phyloP scores from a whole-genome alignment of 176 grass and related monocot genomes.

The Rhynchospora tenuis region DNA sequence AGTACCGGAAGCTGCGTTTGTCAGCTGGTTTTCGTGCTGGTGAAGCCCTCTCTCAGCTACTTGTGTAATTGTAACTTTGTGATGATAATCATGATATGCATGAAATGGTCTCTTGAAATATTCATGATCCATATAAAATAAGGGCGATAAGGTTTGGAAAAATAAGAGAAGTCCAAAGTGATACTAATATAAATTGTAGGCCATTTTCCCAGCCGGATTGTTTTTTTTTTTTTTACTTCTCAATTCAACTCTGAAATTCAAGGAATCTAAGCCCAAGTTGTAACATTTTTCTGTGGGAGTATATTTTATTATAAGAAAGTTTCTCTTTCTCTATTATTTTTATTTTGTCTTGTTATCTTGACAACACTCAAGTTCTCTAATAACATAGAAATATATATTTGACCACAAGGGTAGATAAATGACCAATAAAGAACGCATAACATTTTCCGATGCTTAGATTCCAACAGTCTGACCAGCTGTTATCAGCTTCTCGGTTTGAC shows the following conservation, averaged over 20 bases:
- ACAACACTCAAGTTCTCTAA: too few relatives aligned
- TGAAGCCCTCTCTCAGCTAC: conserved; percentile 37
- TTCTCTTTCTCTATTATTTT: not conserved
- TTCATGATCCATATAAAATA: not conserved
- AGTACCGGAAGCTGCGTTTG: conserved; percentile 45
- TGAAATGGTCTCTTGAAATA: not conserved
- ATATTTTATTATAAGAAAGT: too few relatives aligned
- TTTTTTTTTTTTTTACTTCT: too few relatives aligned
- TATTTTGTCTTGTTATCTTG: not conserved
- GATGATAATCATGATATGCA: conserved; percentile 26
- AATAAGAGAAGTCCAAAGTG: too few relatives aligned
- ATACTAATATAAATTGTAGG: too few relatives aligned
- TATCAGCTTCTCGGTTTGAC: not conserved
- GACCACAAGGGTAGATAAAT: not conserved
- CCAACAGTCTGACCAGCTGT: not conserved
- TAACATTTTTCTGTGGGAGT: too few relatives aligned
- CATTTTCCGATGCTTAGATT: not conserved
- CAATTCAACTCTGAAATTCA: too few relatives aligned
- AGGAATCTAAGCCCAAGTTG: too few relatives aligned
- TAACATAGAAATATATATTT: not conserved
- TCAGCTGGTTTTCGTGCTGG: conserved; percentile 43
- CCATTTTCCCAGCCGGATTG: too few relatives aligned
- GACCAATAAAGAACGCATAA: not conserved
- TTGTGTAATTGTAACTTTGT: too few relatives aligned
- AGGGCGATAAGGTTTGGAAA: not conserved